Base-by-base conservation (phyloP, 208 protist genomes). In the Crithidia acanthocephali region DNA sequence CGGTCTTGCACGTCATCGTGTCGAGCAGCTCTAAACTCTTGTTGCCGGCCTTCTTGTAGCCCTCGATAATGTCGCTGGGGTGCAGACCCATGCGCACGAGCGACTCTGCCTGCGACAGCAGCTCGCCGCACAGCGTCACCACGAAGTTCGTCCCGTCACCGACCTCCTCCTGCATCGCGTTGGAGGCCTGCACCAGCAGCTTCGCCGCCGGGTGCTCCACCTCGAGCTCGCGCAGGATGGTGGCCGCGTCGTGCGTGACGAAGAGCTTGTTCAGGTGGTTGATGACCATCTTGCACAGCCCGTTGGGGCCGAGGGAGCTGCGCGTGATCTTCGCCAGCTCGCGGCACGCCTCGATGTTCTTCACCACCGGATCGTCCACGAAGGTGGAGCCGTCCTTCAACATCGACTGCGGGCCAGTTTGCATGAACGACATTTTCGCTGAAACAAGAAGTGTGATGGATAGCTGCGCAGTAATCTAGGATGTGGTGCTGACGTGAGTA, bases 231-330 rank as follows among this genome's bases (percentile, higher is more conserved):
- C 95, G 93, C 23, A 99, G 84, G 58, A 99, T 99, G 10, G 98
- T 99, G n/a, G 99, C 98, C 16, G 99, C 97, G 84, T 99, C 99
- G 83, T 99, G 98, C 2, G 99, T 99, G 35, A 99, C 97, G 83
- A 99, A 99, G 9, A 99, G 83, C 89, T 99, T 99, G 70, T 99
- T 99, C 1, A 99, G 85, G 72, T 99, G 97, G 85, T 99, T 99
- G 68, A 99, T 98, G 28, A 99, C 94, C 91, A 99, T 99, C 92
- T 99, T 99, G 83, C 99, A 99, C 78, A 99, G 97, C 13, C 98
- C 99, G 74, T 99, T 99, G 16, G 99, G 99, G 23, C 99, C 99
- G 62, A 99, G 83, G 28, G 98, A 99, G 45, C 98, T 99, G 58
- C 97, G 89, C 4, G 97, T 99, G 59, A 99, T 98, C 50, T 98